phyloP scores from a whole-genome alignment of 768 basidiomycete species.

The Boletus eberwhitei region DNA sequence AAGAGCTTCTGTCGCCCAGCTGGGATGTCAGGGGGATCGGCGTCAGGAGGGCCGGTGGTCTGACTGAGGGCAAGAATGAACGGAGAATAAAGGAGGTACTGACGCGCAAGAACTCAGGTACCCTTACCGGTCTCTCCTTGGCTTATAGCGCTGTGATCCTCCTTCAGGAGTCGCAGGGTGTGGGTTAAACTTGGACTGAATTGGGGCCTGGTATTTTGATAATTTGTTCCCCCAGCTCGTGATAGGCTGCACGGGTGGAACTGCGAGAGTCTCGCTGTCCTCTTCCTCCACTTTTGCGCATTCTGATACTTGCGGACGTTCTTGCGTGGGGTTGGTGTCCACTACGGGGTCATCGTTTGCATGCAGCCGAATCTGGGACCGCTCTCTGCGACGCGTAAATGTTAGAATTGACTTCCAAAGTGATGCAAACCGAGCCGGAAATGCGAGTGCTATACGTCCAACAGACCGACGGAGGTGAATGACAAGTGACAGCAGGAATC shows the following conservation, averaged over 20 bases:
- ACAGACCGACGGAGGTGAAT: background rate
- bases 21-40: background rate
- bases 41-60: background rate
- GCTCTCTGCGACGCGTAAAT: background rate
- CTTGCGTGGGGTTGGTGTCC: background rate
- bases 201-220: background rate
- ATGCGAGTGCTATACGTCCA: background rate
- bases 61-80: background rate
- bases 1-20: conserved; percentile 7
- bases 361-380: background rate
- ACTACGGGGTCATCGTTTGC: background rate
- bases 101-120: background rate
- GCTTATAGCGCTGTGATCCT: conserved; percentile 9
- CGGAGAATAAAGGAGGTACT: background rate
- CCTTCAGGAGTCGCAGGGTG: conserved; percentile 5
- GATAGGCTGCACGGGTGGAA: background rate
- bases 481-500: conserved; percentile 7
- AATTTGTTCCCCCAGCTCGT: background rate
- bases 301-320: background rate
- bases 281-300: background rate
- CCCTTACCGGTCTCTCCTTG: background rate
- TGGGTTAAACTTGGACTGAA: background rate
- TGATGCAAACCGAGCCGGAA: background rate
- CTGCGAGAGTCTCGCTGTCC: background rate
- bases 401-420: conserved; percentile 5